These are phyloP conservation scores for Botryosphaeria agaves DNA, from an alignment of 2,329 filamentous ascomycete species.

Conservation along the genomic window DNA sequence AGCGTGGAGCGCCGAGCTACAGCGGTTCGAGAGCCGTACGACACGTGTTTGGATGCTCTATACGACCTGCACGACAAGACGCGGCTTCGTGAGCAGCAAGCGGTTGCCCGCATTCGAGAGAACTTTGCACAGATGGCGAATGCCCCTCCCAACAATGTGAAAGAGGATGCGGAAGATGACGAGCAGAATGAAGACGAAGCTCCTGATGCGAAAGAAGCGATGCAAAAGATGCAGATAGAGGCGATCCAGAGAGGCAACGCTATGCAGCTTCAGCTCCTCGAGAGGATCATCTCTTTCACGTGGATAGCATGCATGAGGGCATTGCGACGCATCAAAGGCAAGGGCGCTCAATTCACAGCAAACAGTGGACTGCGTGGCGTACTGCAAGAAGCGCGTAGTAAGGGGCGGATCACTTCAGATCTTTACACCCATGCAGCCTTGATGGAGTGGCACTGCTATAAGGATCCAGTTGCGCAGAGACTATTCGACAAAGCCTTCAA, in stretches of 20 bases:
- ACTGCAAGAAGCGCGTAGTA: constrained; percentile 75
- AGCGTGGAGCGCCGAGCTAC: constrained; percentile 45
- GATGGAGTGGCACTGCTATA: constrained; percentile 91
- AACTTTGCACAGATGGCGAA: constrained; percentile 29
- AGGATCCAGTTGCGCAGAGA: constrained; percentile 78
- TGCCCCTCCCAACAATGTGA: constrained; percentile 18
- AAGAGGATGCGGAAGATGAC: constrained; percentile 36
- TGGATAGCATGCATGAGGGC: constrained; percentile 93
- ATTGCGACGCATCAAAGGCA: constrained; percentile 85
- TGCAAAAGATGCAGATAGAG: constrained; percentile 37
- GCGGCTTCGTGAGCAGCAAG: constrained; percentile 47
- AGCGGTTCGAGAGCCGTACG: constrained; percentile 67
- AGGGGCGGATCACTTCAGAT: constrained; percentile 79
- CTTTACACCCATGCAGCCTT: constrained; percentile 87
- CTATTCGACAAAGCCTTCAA: constrained; percentile 92
- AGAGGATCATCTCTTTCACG: constrained; percentile 72
- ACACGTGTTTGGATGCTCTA: constrained; percentile 68
- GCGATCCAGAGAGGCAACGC: constrained; percentile 47
- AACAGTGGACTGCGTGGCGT: constrained; percentile 64
- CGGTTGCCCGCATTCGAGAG: constrained; percentile 36
- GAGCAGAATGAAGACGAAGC: constrained; percentile 24
- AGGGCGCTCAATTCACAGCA: constrained; percentile 37
- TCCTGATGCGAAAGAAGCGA: constrained; percentile 31
- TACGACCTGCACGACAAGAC: constrained; percentile 67
- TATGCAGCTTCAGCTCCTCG: constrained; percentile 57